Evolutionary conservation across 2,329 filamentous ascomycete genomes (phyloP).

Genomic region (Claviceps digitariae): DNA sequence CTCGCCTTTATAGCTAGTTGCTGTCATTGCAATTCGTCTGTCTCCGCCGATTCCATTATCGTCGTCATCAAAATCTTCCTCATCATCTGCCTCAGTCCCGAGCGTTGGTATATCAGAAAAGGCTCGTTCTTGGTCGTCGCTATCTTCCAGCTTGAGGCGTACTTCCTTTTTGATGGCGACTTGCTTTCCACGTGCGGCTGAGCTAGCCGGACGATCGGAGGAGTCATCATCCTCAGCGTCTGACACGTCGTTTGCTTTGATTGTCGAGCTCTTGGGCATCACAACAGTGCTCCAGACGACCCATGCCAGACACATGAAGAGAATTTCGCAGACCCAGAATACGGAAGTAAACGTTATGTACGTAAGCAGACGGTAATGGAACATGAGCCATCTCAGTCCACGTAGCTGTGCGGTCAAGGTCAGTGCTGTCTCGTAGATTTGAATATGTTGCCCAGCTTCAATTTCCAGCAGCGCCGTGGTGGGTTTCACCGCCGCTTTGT

Average conservation of each 20-base stretch:
- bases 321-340: slow-evolving; percentile 68
- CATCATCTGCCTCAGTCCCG: slow-evolving; percentile 33
- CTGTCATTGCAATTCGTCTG: slow-evolving; percentile 34
- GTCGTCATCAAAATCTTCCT: slow-evolving; percentile 27
- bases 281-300: slow-evolving; percentile 31
- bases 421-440: slow-evolving; percentile 60
- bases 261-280: slow-evolving; percentile 5
- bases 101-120: slow-evolving; percentile 21
- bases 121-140: slow-evolving; percentile 12
- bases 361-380: slow-evolving; percentile 59
- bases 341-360: slow-evolving; percentile 53
- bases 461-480: slow-evolving; percentile 46
- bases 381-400: slow-evolving; percentile 77
- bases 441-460: slow-evolving; percentile 53
- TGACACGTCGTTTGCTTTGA: slow-evolving; percentile 3
- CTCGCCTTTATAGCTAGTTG: slow-evolving; percentile 38
- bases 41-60: slow-evolving; percentile 15
- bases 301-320: slow-evolving; percentile 55
- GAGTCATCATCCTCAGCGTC: slow-evolving; percentile 13
- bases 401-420: slow-evolving; percentile 61
- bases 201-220: slow-evolving; percentile 30
- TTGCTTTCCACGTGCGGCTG: slow-evolving; percentile 29
- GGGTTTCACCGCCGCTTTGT: slow-evolving; percentile 25
- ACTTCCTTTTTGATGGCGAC: slow-evolving; percentile 27
- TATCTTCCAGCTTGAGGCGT: slow-evolving; percentile 21